Percentiles rank a stretch among this genome's conserved stretches.
phyloP scores from a whole-genome alignment of 2,329 filamentous ascomycete genomes.

The Xylariaceae sp. region DNA sequence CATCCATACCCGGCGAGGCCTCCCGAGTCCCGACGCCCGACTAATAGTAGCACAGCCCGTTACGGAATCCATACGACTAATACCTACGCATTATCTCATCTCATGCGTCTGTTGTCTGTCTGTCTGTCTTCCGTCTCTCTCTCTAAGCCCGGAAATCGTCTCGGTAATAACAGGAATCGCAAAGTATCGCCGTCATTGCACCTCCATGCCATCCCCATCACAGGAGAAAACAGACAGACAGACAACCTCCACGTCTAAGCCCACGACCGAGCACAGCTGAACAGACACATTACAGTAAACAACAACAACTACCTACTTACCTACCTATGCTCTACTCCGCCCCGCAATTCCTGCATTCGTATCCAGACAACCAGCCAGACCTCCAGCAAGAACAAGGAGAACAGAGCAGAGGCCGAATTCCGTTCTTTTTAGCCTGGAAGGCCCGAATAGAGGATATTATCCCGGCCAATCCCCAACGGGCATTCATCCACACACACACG shows the following conservation, averaged over 20 bases:
- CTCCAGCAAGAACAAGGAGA: not conserved
- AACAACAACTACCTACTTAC: not conserved
- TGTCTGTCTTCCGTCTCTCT: too few species aligned
- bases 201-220: too few species aligned
- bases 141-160: too few species aligned
- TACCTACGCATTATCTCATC: too few species aligned
- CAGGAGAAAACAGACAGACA: too few species aligned
- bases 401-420: slow-evolving; percentile 8
- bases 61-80: not conserved
- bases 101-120: too few species aligned
- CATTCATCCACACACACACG: slow-evolving; percentile 25
- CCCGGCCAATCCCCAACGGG: slow-evolving; percentile 33
- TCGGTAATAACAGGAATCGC: too few species aligned
- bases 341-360: slow-evolving; percentile 1
- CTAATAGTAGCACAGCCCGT: not conserved
- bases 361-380: too few species aligned
- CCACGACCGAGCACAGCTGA: not conserved
- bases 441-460: slow-evolving; percentile 37
- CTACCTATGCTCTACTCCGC: slow-evolving; percentile 10
- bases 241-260: too few species aligned
- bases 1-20: not conserved
- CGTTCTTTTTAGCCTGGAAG: slow-evolving; percentile 40
- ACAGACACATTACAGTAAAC: not conserved
- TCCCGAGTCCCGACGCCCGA: not conserved
- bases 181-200: too few species aligned